Base-by-base conservation (phyloP, 495 filamentous ascomycete species). In the Aspergillus bertholletiae region DNA sequence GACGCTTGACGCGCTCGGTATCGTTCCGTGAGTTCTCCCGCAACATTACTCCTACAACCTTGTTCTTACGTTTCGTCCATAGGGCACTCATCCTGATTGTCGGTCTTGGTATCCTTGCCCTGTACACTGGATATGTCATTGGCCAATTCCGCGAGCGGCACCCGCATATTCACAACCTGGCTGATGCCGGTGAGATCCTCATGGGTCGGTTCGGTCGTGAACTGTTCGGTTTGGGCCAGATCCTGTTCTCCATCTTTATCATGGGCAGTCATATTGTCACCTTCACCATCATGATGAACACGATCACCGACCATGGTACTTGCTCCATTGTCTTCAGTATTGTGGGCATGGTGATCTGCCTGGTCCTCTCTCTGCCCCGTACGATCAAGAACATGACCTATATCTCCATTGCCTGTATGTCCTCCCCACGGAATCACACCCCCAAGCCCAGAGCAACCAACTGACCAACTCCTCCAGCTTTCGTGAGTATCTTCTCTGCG, bases 261-360 rank as follows among this genome's bases (percentile, higher is more conserved):
- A 87, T 89, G 75, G 88, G 80, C 21, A 87, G 85, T 9, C 90
- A 94, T 63, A 80, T 91, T 2, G 79, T 86, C 58, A 86, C 90
- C 61, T 73, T 89, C 48, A 70, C 73, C 23, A 86, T 89, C 27
- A 87, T 92, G 59, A 76, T 86, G 57, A 80, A 91, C 56, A 84
- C 78, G 26, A 67, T 92, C 41, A 85, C 87, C 20, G 65, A 84
- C 12, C 80, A 89, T 63, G 83, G 74, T 3, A 72, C 78, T 5
- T 94, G 90, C 70, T 84, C 86, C 2, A 80, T 92, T 44, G 76
- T 85, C 1, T 93, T 88, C 64, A 79, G 77, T 39, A 65, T 86
- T 20, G 75, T 88, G 24, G 89, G 86, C 20, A 75, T 85, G 49
- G 61, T 86, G 47, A 71, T 92, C 17, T 84, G 82, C 30, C 72